Conservation (phyloP, 2,329 filamentous ascomycete species). For the Xylariales sp. region DNA sequence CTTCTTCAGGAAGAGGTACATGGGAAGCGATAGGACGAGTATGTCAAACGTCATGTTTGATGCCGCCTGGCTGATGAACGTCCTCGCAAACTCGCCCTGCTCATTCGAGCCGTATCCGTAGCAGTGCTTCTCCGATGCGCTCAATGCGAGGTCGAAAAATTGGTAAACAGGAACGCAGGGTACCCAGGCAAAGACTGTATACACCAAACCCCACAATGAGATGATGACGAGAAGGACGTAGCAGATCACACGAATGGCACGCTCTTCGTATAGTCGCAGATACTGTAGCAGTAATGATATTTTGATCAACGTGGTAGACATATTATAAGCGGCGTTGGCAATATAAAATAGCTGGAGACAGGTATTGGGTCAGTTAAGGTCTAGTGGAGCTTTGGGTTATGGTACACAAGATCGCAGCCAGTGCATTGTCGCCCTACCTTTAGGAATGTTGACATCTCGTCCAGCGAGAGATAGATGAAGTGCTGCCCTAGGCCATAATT, state of each 20-base stretch:
- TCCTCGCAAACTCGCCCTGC: not conserved
- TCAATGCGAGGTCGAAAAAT: not conserved
- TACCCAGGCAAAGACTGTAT: constrained; percentile 1
- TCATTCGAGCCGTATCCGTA: constrained; percentile 1
- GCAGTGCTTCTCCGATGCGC: not conserved
- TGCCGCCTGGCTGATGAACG: not conserved
- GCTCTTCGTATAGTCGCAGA: constrained; percentile 15
- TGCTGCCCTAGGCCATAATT: constrained; percentile 13
- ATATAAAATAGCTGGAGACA: constrained; percentile 17
- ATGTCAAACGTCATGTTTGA: constrained; percentile 3
- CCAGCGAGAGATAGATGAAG: constrained; percentile 8
- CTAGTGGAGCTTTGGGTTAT: not conserved
- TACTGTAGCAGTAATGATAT: constrained; percentile 22
- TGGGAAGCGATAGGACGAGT: not conserved
- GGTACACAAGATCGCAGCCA: not conserved
- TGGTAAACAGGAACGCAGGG: constrained; percentile 1
- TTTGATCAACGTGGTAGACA: constrained; percentile 20
- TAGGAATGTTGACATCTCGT: constrained; percentile 10
- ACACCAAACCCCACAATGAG: not conserved
- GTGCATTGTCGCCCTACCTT: constrained; percentile 8
- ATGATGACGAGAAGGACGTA: not conserved
- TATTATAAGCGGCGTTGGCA: constrained; percentile 15
- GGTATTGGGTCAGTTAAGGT: not conserved
- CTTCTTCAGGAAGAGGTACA: not conserved
- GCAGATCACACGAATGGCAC: not conserved